Evolutionary conservation across 345 rosid genomes (phyloP).

Genomic region (Sonneratia caseolaris): DNA sequence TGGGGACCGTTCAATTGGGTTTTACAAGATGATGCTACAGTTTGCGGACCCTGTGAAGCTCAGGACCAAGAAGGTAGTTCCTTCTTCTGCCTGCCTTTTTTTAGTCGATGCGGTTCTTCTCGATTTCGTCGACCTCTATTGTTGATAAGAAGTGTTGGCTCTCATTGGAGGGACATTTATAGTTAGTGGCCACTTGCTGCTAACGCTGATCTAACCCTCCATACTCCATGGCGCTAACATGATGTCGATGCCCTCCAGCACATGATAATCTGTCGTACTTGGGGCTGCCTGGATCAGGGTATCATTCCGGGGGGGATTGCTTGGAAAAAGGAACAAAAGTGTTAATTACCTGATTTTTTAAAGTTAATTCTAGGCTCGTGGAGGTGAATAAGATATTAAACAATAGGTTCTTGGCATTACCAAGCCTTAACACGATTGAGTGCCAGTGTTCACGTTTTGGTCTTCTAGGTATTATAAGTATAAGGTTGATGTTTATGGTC

Average conservation of each 20-base stretch:
- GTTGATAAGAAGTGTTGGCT: neutral
- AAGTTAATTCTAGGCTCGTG: neutral
- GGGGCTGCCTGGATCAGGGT: neutral
- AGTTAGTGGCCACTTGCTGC: neutral
- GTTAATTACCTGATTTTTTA: neutral
- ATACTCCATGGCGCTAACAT: neutral
- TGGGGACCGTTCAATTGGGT: neutral
- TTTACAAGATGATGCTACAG: constrained; percentile 38
- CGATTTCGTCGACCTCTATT: neutral
- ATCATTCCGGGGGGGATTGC: neutral
- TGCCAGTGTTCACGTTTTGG: neutral
- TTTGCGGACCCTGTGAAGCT: constrained; percentile 33
- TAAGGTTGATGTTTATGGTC: neutral
- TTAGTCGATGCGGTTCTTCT: no score
- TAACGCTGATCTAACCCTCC: neutral
- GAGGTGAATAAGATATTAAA: neutral
- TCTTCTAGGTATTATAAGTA: neutral
- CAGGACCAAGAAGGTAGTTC: constrained; percentile 34
- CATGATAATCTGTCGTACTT: neutral
- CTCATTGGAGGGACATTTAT: neutral
- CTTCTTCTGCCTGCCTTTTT: neutral
- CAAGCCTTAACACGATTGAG: neutral
- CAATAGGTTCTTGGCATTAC: neutral
- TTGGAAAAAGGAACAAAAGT: neutral
- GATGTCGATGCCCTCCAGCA: neutral